phyloP scores from a whole-genome alignment of 2,329 filamentous ascomycete species.

The Berkeleyomyces rouxiae region DNA sequence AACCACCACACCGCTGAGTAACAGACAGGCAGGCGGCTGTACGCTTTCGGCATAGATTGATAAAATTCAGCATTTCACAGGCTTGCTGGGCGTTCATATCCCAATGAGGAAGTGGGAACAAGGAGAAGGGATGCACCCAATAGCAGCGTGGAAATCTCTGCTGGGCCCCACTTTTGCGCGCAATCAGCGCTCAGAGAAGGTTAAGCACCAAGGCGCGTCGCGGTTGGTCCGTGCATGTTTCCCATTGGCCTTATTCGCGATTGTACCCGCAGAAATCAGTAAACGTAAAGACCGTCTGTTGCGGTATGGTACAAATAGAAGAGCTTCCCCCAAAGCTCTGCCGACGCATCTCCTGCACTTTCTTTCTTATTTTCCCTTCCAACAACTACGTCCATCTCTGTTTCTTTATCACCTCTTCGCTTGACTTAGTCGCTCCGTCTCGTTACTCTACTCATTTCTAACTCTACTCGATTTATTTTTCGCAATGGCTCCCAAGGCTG shows the following conservation, averaged over 20 bases:
- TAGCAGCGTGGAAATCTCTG: not conserved
- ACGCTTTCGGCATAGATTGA: not conserved
- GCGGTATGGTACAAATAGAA: constrained; percentile 46
- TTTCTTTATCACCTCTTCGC: constrained; percentile 15
- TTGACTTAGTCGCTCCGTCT: not conserved
- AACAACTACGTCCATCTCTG: not conserved
- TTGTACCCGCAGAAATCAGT: constrained; percentile 32
- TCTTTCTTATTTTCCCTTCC: constrained; percentile 15
- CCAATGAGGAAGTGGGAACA: constrained; percentile 10
- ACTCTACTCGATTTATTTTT: constrained; percentile 8
- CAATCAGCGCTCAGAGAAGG: constrained; percentile 10
- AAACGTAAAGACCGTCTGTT: constrained; percentile 24
- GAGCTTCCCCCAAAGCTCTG: constrained; percentile 34
- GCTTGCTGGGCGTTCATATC: not conserved
- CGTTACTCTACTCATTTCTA: not conserved
- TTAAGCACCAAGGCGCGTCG: constrained; percentile 9
- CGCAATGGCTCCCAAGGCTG: constrained; percentile 95
- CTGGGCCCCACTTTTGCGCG: constrained; percentile 3
- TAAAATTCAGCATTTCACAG: constrained; percentile 3
- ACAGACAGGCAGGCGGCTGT: too few relatives aligned
- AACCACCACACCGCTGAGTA: too few relatives aligned
- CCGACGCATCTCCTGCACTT: constrained; percentile 28
- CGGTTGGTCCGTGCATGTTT: constrained; percentile 10
- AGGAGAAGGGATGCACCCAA: constrained; percentile 1
- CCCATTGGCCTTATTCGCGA: constrained; percentile 9